Base-by-base conservation (phyloP, 169 alveolate species). In the Pseudocohnilembus persalinus region DNA sequence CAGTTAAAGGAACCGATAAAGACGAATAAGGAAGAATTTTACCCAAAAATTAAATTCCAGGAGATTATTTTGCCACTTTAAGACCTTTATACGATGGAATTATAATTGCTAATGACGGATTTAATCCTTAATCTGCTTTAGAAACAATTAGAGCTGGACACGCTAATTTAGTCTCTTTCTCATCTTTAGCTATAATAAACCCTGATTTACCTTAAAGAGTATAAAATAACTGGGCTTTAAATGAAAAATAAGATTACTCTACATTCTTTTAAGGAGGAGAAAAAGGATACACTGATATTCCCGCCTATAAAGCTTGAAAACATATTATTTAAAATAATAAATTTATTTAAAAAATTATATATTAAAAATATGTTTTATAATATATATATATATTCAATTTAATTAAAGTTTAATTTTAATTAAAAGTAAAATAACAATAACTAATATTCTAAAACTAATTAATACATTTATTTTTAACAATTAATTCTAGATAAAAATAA, bases 191-290 rank as follows among this genome's bases (percentile, higher is more conserved):
- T 77, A 84, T 84, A 76, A 31, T 84, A 0, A 84, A 84, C 33
- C 89, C 89, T 30, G 89, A 84, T 84, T 25, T 84, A 28, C 84
- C 81, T 0, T 65, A 65, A 29, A 84, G 89, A 77, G 64, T 84
- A 15, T 24, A 32, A 84, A 68, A 77, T 68, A 74, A 74, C 1
- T 30, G 33, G 15, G 81, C 49, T 68, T 76, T 84, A 31, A 77
- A 76, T 76, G 32, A 83, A 6, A 84, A 84, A 33, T 73, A 72
- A 74, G 89, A 84, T 68, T 72, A 74, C 32, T 28, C 83, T 30
- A 84, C 89, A n/a, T 84, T 77, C 68, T 84, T 35, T 31, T 68
- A 80, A 0, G 34, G 68, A 84, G 89, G 89, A 31, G 35, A 49
- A 28, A 77, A 76, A 35, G 89, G 89, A 0, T 84, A 84, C 34